Evolutionary conservation across 2,329 filamentous ascomycete species (phyloP), one percentile per base, ranked within the genome.

Genomic region (Beauveria australis): DNA sequence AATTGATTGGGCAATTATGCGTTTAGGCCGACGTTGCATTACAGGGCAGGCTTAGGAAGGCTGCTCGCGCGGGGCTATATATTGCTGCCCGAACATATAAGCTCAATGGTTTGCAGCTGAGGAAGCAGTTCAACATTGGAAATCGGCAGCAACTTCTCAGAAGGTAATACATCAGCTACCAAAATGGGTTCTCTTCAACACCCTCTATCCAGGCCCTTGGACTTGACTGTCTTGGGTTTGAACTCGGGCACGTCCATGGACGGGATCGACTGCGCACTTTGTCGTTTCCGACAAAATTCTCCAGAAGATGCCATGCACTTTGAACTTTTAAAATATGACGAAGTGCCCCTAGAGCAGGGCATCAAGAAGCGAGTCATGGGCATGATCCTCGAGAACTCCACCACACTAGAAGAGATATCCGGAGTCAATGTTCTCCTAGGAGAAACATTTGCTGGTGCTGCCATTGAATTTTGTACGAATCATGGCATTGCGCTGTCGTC

Each of bases 381-480:
- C 57, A 80, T 85, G 68, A 84, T 86, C 62, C 73, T 79, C 40
- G 74, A 81, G 67, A 79, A 82, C 66, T 74, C 72, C 49, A 82
- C 79, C 5, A 79, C 80, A 1, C 78, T 81, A 0, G 77, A 78
- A 49, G 79, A 80, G 64, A 69, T 84, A 16, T 80, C 81, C 3
- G 79, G 82, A 65, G 76, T 85, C 62, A 85, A 86, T 63, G 78
- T 82, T 16, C 72, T 80, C 26, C 74, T 86, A 5, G 83, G 83
- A 9, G 78, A 83, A 67, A 78, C 79, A 8, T 84, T 86, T 67
- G 79, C 82, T 1, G 70, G 71, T 0, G 81, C 82, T 1, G 80
- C 78, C 46, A 72, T 77, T 41, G 66, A 75, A 30, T 85, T 86
- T 66, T 79, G 75, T 65, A 66, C 72, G 19, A 73, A 76, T 53